These are phyloP conservation scores for Gastrolobium villosum DNA, from an alignment of 306 rosid species.

Conservation along the genomic window DNA sequence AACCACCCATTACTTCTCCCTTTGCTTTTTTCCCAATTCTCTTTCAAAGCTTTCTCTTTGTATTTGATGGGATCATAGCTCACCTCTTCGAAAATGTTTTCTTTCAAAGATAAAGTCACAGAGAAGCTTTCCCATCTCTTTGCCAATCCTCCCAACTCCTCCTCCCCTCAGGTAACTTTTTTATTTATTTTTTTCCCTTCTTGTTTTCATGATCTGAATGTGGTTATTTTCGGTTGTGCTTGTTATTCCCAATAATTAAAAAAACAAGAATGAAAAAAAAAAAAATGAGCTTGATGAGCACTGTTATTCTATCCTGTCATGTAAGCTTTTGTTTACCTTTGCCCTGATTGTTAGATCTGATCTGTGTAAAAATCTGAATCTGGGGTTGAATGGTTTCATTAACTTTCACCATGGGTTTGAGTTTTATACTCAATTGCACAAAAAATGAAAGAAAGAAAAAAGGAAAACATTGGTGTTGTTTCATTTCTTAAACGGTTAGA, in stretches of 20 bases:
- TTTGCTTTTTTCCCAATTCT: not conserved
- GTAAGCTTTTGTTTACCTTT: conserved; percentile 24
- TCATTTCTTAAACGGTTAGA: conserved; percentile 2
- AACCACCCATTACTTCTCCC: not conserved
- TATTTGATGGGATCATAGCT: conserved; percentile 43
- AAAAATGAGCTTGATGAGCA: conserved; percentile 48
- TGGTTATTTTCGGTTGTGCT: not conserved
- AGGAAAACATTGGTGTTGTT: conserved; percentile 11
- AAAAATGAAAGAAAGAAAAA: not conserved
- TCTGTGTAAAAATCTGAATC: conserved; percentile 33
- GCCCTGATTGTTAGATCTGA: conserved; percentile 61
- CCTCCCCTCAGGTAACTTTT: conserved; percentile 55
- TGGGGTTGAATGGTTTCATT: conserved; percentile 40
- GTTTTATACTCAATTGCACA: conserved; percentile 37
- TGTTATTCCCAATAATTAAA: not conserved
- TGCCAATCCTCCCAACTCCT: conserved; percentile 56
- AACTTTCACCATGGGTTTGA: conserved; percentile 9
- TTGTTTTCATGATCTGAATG: conserved; percentile 23
- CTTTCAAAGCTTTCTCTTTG: not conserved
- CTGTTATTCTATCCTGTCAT: conserved; percentile 24
- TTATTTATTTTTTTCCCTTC: not conserved
- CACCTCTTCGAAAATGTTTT: conserved; percentile 54
- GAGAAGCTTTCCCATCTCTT: conserved; percentile 73
- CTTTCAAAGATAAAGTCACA: conserved; percentile 74
- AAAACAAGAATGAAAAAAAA: not conserved